Evolutionary conservation across 352 stramenopile genomes (phyloP).

Genomic region (Phytopythium oedochilum): DNA sequence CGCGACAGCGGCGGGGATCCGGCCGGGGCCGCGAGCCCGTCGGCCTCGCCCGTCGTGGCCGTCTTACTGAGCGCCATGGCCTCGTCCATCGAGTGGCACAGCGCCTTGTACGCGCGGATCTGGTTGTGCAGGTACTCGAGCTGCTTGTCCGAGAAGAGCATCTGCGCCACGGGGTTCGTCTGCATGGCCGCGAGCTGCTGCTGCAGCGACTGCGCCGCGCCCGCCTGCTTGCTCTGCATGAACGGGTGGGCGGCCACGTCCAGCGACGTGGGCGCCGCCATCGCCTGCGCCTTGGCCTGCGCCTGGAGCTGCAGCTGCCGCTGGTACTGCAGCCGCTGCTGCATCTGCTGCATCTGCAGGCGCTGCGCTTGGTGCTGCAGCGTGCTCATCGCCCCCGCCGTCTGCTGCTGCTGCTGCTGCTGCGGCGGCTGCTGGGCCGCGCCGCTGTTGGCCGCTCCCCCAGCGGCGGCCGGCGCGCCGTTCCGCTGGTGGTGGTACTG

Average conservation of each 20-base stretch:
- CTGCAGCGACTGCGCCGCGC: constrained; percentile 12
- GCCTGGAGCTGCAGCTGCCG: constrained; percentile 20
- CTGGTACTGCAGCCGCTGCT: constrained; percentile 13
- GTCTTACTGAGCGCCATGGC: constrained; percentile 30
- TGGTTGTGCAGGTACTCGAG: constrained; percentile 83
- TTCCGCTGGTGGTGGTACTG: constrained; percentile 55
- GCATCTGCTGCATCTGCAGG: constrained; percentile 25
- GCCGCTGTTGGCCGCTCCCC: constrained; percentile 6
- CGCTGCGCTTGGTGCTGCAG: constrained; percentile 15
- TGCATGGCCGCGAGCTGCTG: constrained; percentile 35
- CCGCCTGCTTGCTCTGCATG: constrained; percentile 50
- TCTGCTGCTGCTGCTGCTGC: constrained; percentile 20
- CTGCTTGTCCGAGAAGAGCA: constrained; percentile 83
- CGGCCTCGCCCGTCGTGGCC: not conserved
- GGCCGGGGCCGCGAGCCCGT: not conserved
- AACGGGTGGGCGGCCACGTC: constrained; percentile 57
- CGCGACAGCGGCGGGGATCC: not conserved
- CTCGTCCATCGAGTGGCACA: constrained; percentile 83
- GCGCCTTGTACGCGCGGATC: constrained; percentile 78
- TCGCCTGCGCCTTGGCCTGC: constrained; percentile 2
- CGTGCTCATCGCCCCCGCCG: not conserved
- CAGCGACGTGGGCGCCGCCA: constrained; percentile 14
- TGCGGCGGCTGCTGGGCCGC: not conserved
- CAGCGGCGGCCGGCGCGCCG: constrained; percentile 13
- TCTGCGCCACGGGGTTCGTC: constrained; percentile 26